phyloP scores from a whole-genome alignment of 225 moss, liverwort and hornwort genomes.

The Marchantia polymorpha region DNA sequence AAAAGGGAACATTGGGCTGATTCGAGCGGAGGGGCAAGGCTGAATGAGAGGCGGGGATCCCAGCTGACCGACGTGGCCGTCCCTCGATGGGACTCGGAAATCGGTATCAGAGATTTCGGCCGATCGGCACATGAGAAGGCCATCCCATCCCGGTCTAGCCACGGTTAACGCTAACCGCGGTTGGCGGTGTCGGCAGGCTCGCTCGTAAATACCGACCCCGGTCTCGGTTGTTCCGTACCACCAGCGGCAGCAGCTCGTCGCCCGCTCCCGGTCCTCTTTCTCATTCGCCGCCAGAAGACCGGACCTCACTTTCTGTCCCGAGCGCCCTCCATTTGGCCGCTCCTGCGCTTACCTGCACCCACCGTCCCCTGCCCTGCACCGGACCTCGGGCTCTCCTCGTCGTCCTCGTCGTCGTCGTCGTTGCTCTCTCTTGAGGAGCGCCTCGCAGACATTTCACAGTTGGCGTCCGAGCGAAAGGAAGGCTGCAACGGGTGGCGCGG shows the following conservation, averaged over 20 bases:
- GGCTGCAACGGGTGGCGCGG: neutral
- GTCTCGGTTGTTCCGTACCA: neutral
- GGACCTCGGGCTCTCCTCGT: neutral
- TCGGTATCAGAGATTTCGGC: no score
- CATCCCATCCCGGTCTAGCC: no score
- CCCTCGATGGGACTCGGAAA: no score
- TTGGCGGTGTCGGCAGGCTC: no score
- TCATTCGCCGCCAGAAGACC: neutral
- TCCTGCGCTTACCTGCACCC: neutral
- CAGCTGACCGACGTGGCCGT: no score
- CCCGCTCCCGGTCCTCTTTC: neutral
- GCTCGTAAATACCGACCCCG: neutral
- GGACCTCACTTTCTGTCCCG: neutral
- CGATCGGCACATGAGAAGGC: no score
- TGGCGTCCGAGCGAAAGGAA: conserved; percentile 1
- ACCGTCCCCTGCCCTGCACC: neutral
- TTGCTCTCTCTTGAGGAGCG: neutral
- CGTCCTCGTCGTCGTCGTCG: neutral
- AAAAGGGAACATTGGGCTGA: no score
- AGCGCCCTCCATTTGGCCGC: conserved; percentile 11
- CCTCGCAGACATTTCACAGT: neutral
- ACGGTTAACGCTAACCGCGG: no score
- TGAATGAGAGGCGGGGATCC: no score
- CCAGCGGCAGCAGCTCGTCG: neutral
- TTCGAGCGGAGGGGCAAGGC: no score